Evolutionary conservation across 2,329 filamentous ascomycete species (phyloP).

Genomic region (Nemania serpens): DNA sequence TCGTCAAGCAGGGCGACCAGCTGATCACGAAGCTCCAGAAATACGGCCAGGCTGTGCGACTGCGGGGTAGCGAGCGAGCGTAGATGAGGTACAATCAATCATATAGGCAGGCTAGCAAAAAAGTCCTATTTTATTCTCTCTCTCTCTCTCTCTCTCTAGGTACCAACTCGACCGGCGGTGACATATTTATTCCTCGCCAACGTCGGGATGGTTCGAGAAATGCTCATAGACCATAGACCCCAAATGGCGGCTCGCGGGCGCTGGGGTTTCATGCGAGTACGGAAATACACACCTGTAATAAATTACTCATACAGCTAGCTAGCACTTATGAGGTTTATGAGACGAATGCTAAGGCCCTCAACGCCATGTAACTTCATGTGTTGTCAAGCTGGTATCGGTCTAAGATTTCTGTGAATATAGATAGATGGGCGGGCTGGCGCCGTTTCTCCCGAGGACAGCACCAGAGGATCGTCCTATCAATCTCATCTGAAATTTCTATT

Average conservation of each 20-base stretch:
- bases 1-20: slow-evolving; percentile 96
- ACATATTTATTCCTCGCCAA: no score
- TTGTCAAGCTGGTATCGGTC: neutral
- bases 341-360: neutral
- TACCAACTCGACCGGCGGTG: neutral
- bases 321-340: slow-evolving; percentile 16
- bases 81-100: slow-evolving; percentile 50
- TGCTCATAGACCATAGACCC: neutral
- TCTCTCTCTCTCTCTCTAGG: neutral
- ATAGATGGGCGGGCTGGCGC: neutral
- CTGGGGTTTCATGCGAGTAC: slow-evolving; percentile 21
- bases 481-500: neutral
- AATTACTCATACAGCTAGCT: neutral
- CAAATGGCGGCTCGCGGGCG: neutral
- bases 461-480: neutral
- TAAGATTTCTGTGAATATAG: neutral
- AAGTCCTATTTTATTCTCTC: no score
- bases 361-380: neutral
- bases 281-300: slow-evolving; percentile 29
- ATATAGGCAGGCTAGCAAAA: no score
- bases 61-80: slow-evolving; percentile 92
- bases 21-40: slow-evolving; percentile 99
- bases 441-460: neutral
- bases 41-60: slow-evolving; percentile 93
- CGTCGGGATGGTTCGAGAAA: neutral